Conservation (phyloP, 2,329 filamentous ascomycete species). For the Penicillium sp. region DNA sequence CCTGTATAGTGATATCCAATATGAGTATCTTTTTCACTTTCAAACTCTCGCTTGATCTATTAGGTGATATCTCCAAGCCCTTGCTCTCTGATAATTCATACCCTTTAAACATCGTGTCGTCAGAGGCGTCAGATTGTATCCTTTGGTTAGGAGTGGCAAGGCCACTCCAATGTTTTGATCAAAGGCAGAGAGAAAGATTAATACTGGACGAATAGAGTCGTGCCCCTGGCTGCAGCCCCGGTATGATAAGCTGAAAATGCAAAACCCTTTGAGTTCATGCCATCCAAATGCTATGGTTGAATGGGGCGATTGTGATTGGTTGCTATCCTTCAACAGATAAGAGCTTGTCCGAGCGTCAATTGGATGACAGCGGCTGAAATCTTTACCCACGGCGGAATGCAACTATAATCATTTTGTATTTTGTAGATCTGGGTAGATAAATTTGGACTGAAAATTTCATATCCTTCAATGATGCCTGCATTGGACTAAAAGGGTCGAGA, state of each 20-base stretch:
- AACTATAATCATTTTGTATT: no score
- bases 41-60: not conserved
- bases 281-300: not conserved
- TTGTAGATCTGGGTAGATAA: no score
- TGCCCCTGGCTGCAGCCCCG: conserved; percentile 1
- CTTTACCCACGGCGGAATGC: no score
- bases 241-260: not conserved
- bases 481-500: no score
- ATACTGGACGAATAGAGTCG: not conserved
- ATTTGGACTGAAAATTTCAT: no score
- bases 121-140: not conserved
- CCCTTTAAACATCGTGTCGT: conserved; percentile 3
- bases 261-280: no score
- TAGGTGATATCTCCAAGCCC: not conserved
- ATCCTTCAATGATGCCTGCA: no score
- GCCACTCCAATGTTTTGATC: not conserved
- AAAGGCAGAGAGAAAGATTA: not conserved
- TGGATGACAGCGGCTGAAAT: not conserved
- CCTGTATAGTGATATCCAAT: not conserved
- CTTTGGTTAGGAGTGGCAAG: not conserved
- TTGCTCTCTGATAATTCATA: not conserved
- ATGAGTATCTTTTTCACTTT: not conserved
- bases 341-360: conserved; percentile 9
- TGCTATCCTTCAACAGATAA: conserved; percentile 16
- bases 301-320: conserved; percentile 19